Conservation (phyloP, 768 basidiomycete species). For the Paxillus rubicundulus region DNA sequence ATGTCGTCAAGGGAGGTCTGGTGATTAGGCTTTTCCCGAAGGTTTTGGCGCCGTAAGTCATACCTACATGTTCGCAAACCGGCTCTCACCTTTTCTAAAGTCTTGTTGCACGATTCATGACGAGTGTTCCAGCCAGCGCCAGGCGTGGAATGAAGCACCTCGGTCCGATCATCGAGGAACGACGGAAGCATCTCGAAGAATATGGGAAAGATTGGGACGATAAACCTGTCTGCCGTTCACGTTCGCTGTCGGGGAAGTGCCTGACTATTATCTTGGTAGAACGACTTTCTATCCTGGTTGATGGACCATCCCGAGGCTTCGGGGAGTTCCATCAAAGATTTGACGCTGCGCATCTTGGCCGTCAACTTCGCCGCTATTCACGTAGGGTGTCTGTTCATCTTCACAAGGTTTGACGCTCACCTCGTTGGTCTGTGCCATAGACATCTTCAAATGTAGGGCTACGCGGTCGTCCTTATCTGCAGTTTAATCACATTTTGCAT, state of each 20-base stretch:
- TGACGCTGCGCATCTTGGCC: conserved; percentile 19
- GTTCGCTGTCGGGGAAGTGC: background rate
- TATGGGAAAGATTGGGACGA: conserved; percentile 26
- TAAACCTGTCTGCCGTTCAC: conserved; percentile 27
- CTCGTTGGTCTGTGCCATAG: conserved; percentile 4
- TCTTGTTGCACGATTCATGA: conserved; percentile 11
- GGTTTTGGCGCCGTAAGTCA: conserved; percentile 30
- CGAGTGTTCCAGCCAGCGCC: conserved; percentile 1
- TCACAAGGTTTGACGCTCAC: background rate
- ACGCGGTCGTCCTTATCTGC: background rate
- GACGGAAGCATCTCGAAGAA: conserved; percentile 19
- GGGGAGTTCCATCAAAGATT: conserved; percentile 17
- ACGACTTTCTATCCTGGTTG: conserved; percentile 25
- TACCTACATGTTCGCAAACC: no score
- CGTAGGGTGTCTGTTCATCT: conserved; percentile 11
- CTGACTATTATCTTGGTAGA: background rate
- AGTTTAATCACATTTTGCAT: background rate
- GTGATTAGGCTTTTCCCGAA: conserved; percentile 26
- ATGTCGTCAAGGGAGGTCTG: conserved; percentile 19
- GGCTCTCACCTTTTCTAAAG: conserved; percentile 3
- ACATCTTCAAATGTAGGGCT: conserved; percentile 15
- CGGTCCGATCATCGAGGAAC: conserved; percentile 30
- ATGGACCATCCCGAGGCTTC: conserved; percentile 13
- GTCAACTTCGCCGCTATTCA: conserved; percentile 20
- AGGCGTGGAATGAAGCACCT: conserved; percentile 14